Evolutionary conservation across 306 rosid genomes (phyloP).

Genomic region (Benincasa hispida): DNA sequence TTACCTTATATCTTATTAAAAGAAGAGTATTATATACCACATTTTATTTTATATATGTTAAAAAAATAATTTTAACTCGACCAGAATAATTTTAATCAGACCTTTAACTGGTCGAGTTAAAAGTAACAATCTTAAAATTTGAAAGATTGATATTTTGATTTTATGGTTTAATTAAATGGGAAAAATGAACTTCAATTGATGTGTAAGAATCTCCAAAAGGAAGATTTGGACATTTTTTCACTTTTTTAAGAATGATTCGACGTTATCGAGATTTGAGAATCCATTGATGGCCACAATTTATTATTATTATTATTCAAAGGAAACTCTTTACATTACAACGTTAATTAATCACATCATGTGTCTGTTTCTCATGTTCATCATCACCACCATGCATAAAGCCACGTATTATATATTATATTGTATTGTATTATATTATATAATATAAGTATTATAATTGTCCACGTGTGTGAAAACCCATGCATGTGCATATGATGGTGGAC

Average conservation of each 20-base stretch:
- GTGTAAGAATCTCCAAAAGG: background rate
- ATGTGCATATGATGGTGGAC: background rate
- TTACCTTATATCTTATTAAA: too few species aligned
- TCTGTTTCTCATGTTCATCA: background rate
- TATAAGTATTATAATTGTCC: background rate
- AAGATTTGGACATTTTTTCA: background rate
- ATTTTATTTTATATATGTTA: too few species aligned
- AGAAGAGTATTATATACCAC: too few species aligned
- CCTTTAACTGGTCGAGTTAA: too few species aligned
- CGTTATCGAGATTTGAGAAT: slow-evolving; percentile 7
- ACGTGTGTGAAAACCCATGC: slow-evolving; percentile 4
- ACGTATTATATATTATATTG: background rate
- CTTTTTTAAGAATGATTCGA: slow-evolving; percentile 5
- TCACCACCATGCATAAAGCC: background rate
- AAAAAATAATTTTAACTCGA: too few species aligned
- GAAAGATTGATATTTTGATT: too few species aligned
- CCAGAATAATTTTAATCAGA: too few species aligned
- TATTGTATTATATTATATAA: too few species aligned
- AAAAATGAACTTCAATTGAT: background rate
- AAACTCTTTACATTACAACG: background rate
- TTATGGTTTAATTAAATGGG: too few species aligned
- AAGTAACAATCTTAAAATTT: too few species aligned
- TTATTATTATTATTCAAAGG: background rate
- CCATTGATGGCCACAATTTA: background rate
- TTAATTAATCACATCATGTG: background rate